Evolutionary conservation across 441 rosid genomes (phyloP).

Genomic region (Pelargonium australe): DNA sequence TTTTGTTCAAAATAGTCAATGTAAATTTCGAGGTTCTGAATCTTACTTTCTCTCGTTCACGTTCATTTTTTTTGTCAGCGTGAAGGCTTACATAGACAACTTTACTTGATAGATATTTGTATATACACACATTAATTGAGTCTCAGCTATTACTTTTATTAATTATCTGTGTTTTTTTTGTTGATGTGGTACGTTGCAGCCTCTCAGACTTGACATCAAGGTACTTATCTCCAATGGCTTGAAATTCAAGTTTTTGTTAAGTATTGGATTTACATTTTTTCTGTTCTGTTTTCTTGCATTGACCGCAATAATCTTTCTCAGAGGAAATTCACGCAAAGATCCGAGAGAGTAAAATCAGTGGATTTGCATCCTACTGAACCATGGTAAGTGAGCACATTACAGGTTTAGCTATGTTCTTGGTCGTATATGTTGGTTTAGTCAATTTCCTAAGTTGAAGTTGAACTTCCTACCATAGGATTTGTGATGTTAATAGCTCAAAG

Average conservation of each 20-base stretch:
- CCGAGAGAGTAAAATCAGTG: conserved; percentile 81
- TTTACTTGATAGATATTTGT: not conserved
- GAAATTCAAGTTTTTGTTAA: conserved; percentile 9
- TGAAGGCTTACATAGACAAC: not conserved
- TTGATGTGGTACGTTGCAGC: conserved; percentile 33
- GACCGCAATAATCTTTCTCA: conserved; percentile 28
- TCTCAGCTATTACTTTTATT: conserved; percentile 13
- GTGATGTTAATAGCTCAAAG: not conserved
- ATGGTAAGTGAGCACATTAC: conserved; percentile 43
- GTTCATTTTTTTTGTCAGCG: too few species aligned
- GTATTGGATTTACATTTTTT: not conserved
- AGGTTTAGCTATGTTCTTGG: not conserved
- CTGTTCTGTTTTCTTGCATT: conserved; percentile 8
- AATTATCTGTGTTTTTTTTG: conserved; percentile 20
- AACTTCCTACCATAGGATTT: not conserved
- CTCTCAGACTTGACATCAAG: conserved; percentile 63
- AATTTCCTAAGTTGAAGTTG: not conserved
- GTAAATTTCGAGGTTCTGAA: too few species aligned
- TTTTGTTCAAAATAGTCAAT: too few species aligned
- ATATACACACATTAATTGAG: not conserved
- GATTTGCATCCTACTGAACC: conserved; percentile 89
- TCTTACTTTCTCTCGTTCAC: too few species aligned
- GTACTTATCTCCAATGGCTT: conserved; percentile 25
- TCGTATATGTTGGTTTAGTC: not conserved
- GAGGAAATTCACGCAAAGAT: conserved; percentile 68